phyloP scores from a whole-genome alignment of 306 rosid genomes.

The Neltuma alba region DNA sequence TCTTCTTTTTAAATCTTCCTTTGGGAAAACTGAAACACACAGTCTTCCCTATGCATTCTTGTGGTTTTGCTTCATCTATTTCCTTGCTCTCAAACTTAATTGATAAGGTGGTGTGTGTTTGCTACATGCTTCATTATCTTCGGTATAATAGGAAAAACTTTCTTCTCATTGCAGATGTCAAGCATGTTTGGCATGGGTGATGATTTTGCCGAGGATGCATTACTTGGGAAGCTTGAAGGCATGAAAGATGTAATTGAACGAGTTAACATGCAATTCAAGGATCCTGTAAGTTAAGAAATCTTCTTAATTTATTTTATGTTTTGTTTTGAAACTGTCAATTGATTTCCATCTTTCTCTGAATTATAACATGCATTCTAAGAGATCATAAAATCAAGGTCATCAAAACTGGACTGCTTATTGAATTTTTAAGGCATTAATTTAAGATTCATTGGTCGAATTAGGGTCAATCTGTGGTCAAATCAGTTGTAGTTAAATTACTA shows the following conservation, averaged over 20 bases:
- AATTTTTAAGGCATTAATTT: neutral
- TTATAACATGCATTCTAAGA: slow-evolving; percentile 5
- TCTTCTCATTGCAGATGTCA: slow-evolving; percentile 65
- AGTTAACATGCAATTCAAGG: slow-evolving; percentile 94
- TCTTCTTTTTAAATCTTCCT: neutral
- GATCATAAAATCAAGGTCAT: neutral
- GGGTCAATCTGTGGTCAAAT: neutral
- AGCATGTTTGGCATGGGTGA: slow-evolving; percentile 93
- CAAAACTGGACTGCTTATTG: neutral
- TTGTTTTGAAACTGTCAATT: slow-evolving; percentile 19
- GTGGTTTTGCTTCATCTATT: neutral
- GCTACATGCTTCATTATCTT: slow-evolving; percentile 25
- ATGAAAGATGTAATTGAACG: slow-evolving; percentile 96
- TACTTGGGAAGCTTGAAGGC: slow-evolving; percentile 92
- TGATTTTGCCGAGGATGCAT: slow-evolving; percentile 93
- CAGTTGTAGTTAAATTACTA: neutral
- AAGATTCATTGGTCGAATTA: neutral
- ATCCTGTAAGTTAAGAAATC: slow-evolving; percentile 67
- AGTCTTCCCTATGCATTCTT: slow-evolving; percentile 3
- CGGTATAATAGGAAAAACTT: slow-evolving; percentile 10
- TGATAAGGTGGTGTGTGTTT: slow-evolving; percentile 10
- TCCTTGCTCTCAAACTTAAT: slow-evolving; percentile 24
- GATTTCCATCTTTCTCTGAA: slow-evolving; percentile 6
- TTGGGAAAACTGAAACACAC: neutral
- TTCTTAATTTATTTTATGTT: slow-evolving; percentile 24